phyloP scores from a whole-genome alignment of 2,329 filamentous ascomycete genomes.

The Aspergillus fumigatiaffinis region DNA sequence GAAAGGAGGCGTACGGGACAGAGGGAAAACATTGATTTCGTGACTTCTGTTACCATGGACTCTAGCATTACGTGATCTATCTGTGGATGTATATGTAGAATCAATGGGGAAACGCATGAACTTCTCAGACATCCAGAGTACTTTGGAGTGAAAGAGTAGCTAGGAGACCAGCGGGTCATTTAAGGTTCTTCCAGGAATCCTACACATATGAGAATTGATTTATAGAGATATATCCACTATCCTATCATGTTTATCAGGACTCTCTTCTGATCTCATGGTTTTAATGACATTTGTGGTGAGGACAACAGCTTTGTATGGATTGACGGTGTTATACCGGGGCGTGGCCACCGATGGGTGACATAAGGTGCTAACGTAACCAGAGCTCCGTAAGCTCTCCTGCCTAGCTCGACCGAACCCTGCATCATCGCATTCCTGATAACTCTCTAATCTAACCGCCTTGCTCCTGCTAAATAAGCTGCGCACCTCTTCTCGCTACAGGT shows the following conservation, averaged over 20 bases:
- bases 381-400: constrained; percentile 39
- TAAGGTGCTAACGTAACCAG: constrained; percentile 20
- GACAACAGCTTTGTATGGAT: not conserved
- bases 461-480: constrained; percentile 7
- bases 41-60: constrained; percentile 19
- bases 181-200: too few relatives aligned
- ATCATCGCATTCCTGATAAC: constrained; percentile 4
- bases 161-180: not conserved
- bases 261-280: too few relatives aligned
- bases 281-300: not conserved
- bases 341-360: constrained; percentile 6
- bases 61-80: constrained; percentile 3
- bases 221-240: too few relatives aligned
- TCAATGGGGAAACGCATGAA: not conserved
- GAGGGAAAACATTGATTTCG: constrained; percentile 40
- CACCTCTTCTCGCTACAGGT: constrained; percentile 4
- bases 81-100: not conserved
- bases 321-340: not conserved
- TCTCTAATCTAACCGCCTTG: not conserved
- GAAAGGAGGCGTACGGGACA: constrained; percentile 31
- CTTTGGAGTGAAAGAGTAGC: not conserved
- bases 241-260: too few relatives aligned
- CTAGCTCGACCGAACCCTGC: constrained; percentile 15
- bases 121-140: not conserved
- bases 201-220: too few relatives aligned